Evolutionary conservation across 306 rosid species (phyloP).

Genomic region (Vigna hirtella): DNA sequence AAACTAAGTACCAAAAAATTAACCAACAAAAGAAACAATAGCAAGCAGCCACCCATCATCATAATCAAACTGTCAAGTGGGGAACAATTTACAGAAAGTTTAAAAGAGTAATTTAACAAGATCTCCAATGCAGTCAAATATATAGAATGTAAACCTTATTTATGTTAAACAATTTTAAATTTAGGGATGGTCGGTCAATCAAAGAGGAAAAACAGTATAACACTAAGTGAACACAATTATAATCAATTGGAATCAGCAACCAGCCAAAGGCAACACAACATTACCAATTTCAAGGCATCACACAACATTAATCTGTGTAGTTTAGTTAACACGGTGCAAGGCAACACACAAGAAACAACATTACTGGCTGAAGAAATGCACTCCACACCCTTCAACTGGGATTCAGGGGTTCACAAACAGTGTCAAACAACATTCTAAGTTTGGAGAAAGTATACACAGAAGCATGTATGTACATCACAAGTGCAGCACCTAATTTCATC

Average conservation of each 20-base stretch:
- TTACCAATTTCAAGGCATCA: conserved; percentile 8
- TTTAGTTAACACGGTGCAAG: background rate
- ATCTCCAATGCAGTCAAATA: background rate
- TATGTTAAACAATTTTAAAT: background rate
- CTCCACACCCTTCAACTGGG: conserved; percentile 9
- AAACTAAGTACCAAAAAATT: background rate
- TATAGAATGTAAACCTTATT: conserved; percentile 13
- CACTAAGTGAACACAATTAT: conserved; percentile 3
- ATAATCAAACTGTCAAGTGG: conserved; percentile 23
- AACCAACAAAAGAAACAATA: background rate
- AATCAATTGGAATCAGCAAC: conserved; percentile 25
- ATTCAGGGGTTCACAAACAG: background rate
- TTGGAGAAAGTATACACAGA: conserved; percentile 6
- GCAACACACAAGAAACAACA: background rate
- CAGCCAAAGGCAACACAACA: conserved; percentile 24
- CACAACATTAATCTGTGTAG: background rate
- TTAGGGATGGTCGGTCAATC: background rate
- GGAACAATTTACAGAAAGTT: conserved; percentile 15
- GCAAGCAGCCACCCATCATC: background rate
- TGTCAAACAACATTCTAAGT: conserved; percentile 9
- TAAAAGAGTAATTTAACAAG: conserved; percentile 12
- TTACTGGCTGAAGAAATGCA: conserved; percentile 5
- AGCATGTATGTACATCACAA: conserved; percentile 7
- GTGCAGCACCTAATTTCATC: conserved; percentile 5
- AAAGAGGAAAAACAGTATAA: conserved; percentile 2